These are phyloP conservation scores for Bipolaris zeicola DNA, from an alignment of 2,329 filamentous ascomycete genomes.

Conservation along the genomic window DNA sequence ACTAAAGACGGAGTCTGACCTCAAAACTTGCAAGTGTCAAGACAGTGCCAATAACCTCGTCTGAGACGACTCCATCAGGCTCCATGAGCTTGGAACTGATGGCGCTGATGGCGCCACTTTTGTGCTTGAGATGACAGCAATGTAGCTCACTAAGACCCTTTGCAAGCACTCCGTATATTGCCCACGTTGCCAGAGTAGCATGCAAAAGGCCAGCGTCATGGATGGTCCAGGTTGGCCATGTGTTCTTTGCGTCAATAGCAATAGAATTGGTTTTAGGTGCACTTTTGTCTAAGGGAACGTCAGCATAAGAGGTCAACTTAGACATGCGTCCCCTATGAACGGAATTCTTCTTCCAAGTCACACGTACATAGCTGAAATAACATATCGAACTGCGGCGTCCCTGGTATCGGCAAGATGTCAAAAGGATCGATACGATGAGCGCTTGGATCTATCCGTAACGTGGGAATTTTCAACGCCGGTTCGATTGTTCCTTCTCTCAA, in stretches of 20 bases:
- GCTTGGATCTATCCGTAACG: conserved; percentile 16
- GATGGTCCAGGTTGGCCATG: conserved; percentile 32
- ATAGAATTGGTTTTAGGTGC: conserved; percentile 25
- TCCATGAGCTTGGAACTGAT: conserved; percentile 28
- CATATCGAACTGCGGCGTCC: conserved; percentile 25
- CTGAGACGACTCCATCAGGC: conserved; percentile 22
- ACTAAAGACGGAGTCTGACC: conserved; percentile 10
- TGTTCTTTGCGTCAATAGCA: conserved; percentile 26
- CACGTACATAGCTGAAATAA: conserved; percentile 34
- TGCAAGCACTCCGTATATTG: conserved; percentile 31
- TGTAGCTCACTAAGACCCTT: conserved; percentile 15
- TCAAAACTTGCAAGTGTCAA: conserved; percentile 35
- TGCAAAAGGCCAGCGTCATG: conserved; percentile 33
- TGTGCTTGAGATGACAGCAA: conserved; percentile 29
- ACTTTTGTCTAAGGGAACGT: conserved; percentile 20
- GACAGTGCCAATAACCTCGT: conserved; percentile 32
- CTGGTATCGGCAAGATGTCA: conserved; percentile 31
- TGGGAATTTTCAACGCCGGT: background rate
- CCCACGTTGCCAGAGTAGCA: conserved; percentile 37
- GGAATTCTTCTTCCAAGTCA: background rate
- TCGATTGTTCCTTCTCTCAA: background rate
- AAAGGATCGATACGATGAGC: conserved; percentile 31
- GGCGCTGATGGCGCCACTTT: conserved; percentile 33
- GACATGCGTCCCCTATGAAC: too few relatives aligned
- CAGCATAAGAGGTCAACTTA: background rate